A percentile compares a stretch with the other conserved stretches of the same genome.
Evolutionary conservation across 1,284 basidiomycete species (phyloP).

Genomic region (Amylostereum areolatum): DNA sequence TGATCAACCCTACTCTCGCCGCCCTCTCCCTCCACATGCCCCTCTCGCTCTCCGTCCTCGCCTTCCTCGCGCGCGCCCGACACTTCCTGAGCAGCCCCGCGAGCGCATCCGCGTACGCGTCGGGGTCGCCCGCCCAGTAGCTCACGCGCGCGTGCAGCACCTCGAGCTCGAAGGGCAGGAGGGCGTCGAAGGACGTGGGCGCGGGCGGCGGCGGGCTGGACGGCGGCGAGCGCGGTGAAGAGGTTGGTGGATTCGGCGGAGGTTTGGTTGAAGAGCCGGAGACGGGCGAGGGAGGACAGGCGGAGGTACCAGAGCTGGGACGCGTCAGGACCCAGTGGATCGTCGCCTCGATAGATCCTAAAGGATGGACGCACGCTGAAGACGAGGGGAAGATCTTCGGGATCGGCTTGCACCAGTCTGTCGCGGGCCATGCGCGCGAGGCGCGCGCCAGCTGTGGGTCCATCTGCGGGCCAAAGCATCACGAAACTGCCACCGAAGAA

Average conservation of each 20-base stretch:
- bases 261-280: slow-evolving; percentile 77
- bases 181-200: slow-evolving; percentile 46
- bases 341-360: too few species aligned
- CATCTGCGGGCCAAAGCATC: slow-evolving; percentile 43
- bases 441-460: slow-evolving; percentile 79
- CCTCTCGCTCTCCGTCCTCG: slow-evolving; percentile 20
- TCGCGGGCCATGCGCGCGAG: slow-evolving; percentile 75
- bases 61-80: slow-evolving; percentile 25
- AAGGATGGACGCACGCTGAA: slow-evolving; percentile 49
- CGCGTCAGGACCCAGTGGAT: too few species aligned
- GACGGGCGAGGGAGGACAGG: slow-evolving; percentile 66
- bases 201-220: too few species aligned
- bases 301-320: slow-evolving; percentile 76
- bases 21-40: slow-evolving; percentile 79
- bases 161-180: slow-evolving; percentile 78
- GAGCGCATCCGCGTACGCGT: slow-evolving; percentile 74
- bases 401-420: slow-evolving; percentile 59
- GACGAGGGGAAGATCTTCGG: slow-evolving; percentile 57
- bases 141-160: slow-evolving; percentile 65
- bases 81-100: slow-evolving; percentile 75
- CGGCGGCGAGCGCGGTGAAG: slow-evolving; percentile 61
- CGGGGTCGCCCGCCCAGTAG: slow-evolving; percentile 71
- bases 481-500: too few species aligned
- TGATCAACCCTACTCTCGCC: slow-evolving; percentile 60
- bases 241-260: slow-evolving; percentile 74